These are phyloP conservation scores for Fusarium longipes DNA, from an alignment of 2,329 filamentous ascomycete genomes.

Conservation along the genomic window DNA sequence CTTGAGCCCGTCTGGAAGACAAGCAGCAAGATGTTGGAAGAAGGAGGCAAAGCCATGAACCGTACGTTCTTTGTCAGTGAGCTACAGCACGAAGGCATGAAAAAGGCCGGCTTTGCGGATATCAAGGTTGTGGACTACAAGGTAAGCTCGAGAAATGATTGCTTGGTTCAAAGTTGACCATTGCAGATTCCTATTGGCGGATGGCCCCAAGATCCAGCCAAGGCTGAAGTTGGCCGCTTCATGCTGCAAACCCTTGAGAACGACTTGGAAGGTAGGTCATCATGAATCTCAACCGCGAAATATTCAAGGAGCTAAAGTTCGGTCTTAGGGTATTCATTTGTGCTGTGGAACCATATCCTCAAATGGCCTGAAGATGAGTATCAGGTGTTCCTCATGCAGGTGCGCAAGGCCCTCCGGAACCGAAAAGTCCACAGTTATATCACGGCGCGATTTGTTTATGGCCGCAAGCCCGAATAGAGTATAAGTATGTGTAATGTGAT, in stretches of 20 bases:
- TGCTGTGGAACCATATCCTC: conserved; percentile 37
- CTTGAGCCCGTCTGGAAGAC: background rate
- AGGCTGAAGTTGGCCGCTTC: conserved; percentile 31
- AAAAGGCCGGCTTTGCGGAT: conserved; percentile 33
- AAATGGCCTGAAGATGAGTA: conserved; percentile 39
- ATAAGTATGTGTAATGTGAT: no score
- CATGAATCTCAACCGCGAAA: fast-evolving
- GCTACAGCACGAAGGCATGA: conserved; percentile 22
- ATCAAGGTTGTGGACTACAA: conserved; percentile 38
- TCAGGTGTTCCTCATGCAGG: conserved; percentile 34
- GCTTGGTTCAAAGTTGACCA: no score
- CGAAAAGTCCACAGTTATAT: conserved; percentile 36
- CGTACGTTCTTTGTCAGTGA: conserved; percentile 30
- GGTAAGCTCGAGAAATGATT: background rate
- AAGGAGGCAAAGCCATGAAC: conserved; percentile 23
- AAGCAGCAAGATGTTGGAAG: conserved; percentile 17
- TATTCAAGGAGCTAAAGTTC: background rate
- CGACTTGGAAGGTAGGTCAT: conserved; percentile 25
- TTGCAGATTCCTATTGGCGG: conserved; percentile 29
- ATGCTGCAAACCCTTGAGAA: conserved; percentile 28
- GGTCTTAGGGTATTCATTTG: background rate
- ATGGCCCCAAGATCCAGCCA: conserved; percentile 32
- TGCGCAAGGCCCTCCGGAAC: conserved; percentile 35
- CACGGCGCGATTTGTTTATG: conserved; percentile 33
- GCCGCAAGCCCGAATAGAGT: conserved; percentile 18